Percentiles rank a stretch among this genome's conserved stretches.
Conservation (phyloP, 1,139 yeast species). For the Pneumocystis canis region DNA sequence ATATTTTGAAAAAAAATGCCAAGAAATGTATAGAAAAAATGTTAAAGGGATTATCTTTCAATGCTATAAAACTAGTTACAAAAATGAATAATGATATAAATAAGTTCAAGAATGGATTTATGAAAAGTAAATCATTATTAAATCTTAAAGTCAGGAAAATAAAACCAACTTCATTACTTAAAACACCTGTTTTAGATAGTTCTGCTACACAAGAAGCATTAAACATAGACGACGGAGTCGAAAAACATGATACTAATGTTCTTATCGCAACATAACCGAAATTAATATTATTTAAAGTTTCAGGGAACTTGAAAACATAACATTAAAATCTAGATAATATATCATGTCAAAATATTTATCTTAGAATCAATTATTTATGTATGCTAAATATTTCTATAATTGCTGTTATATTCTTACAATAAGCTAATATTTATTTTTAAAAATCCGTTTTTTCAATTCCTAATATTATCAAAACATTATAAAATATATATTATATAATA, state of each 20-base stretch:
- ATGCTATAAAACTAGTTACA: background rate
- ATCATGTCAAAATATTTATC: background rate
- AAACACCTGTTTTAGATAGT: background rate
- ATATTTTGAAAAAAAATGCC: background rate
- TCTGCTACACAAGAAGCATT: background rate
- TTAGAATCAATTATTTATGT: background rate
- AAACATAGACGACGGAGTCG: background rate
- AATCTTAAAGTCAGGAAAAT: background rate
- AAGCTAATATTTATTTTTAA: background rate
- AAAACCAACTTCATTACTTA: background rate
- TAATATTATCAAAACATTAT: background rate
- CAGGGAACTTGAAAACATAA: background rate
- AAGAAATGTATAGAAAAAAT: background rate
- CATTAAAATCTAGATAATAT: background rate
- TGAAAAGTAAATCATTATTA: background rate
- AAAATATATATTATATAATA: background rate
- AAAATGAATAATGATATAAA: background rate
- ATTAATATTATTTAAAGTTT: background rate
- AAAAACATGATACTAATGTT: background rate
- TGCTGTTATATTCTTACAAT: background rate
- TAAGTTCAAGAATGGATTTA: background rate
- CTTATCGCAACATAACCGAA: background rate
- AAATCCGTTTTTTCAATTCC: background rate
- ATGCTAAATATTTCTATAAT: background rate
- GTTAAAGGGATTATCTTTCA: background rate